Conservation (phyloP, 768 basidiomycete species). For the Mycena haematopus region DNA sequence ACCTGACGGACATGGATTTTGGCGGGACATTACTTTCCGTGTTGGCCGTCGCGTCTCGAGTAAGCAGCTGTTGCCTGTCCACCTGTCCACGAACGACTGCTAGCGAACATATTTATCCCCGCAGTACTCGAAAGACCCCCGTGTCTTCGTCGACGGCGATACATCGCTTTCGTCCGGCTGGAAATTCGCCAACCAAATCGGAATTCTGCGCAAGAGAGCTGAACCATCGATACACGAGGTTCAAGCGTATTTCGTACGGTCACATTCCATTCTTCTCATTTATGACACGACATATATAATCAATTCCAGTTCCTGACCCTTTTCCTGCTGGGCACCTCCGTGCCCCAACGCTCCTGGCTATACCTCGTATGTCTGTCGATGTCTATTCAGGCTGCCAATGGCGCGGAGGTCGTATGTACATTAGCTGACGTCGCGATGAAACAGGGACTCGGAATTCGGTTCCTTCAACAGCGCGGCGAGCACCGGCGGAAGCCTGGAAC, state of each 20-base stretch:
- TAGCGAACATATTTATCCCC: no score
- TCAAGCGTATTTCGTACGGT: constrained; percentile 14
- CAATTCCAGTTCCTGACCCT: constrained; percentile 36
- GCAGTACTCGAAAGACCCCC: constrained; percentile 47
- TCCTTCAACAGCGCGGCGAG: constrained; percentile 65
- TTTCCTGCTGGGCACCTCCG: constrained; percentile 48
- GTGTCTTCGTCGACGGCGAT: constrained; percentile 41
- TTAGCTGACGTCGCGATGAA: neutral
- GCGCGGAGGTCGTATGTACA: no score
- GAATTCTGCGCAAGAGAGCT: constrained; percentile 35
- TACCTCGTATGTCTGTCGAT: constrained; percentile 41
- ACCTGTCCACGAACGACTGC: no score
- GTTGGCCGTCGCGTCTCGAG: constrained; percentile 54
- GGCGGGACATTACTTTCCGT: constrained; percentile 52
- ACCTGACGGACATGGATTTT: constrained; percentile 48
- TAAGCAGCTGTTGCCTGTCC: neutral
- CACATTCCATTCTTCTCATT: neutral
- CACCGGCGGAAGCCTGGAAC: constrained; percentile 54
- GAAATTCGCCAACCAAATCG: constrained; percentile 54
- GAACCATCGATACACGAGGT: constrained; percentile 12
- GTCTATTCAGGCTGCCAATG: no score
- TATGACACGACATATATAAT: neutral
- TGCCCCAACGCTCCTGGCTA: constrained; percentile 62
- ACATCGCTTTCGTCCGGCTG: constrained; percentile 46
- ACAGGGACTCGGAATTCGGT: constrained; percentile 60